Evolutionary conservation across 1,284 basidiomycete species (phyloP), one percentile per base, ranked within the genome.

Genomic region (Trametes polyzona): DNA sequence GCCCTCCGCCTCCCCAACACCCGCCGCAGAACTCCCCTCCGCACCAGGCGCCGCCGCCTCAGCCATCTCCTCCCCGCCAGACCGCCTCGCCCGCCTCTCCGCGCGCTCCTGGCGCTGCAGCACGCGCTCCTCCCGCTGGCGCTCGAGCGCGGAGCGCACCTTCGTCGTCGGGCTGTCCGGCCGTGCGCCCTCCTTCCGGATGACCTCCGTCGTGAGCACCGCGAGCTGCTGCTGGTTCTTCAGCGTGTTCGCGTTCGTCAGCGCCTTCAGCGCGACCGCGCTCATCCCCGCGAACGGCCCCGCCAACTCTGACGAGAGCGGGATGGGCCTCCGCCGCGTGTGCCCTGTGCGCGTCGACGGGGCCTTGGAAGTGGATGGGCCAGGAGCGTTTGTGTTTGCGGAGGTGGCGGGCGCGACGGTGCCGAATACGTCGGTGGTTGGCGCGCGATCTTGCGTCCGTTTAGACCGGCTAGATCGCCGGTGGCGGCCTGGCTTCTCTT

Each of bases 161-260:
- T 90, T 93, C 46, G 88, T 84, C 17, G 79, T 83, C 2, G 92
- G 92, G 68, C 89, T 93, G 56, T 89, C 90, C 11, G 93, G 93
- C 52, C 93, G 74, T 19, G 76, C 74, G 23, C 92, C 92, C 32
- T 84, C 79, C 66, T 83, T 87, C 42, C 86, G 80, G 27, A 95
- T 74, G 21, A 94, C 80, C 69, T 88, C 82, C 42, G 78, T 87
- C 69, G 86, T 80, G 32, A 90, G 69, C 56, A 77, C 81, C 3
- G 78, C 77, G 26, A 85, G 65, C 52, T 86, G 88, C 46, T 78
- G 74, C 71, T 92, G 87, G 63, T 92, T 92, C 67, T 75, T 82
- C 43, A 75, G 71, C 4, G 90, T 92, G 69, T 92, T 92, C 32
- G 82, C 78, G 16, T 76, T 78, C 5, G 90, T 92, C 47, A 92